Evolutionary conservation across 139 green algal genomes (phyloP), one percentile per base, ranked within the genome.

Genomic region (Micractinium conductrix): DNA sequence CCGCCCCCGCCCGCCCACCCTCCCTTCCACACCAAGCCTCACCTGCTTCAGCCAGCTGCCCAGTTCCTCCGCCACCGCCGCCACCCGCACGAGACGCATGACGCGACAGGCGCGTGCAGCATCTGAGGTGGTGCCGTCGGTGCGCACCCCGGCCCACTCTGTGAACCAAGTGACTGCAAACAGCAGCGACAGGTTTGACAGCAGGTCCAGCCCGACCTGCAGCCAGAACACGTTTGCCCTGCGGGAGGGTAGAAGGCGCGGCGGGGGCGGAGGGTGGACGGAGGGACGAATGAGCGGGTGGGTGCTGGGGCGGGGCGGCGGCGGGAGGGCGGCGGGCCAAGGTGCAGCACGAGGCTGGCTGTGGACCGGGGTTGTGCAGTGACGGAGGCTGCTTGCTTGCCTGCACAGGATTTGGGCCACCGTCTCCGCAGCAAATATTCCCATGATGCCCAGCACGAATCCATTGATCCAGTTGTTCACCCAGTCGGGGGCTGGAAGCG

Each of bases 131-230:
- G 62, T 71, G 58, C 76, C 76, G 38, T 82, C 76, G 26, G 38
- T 58, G 53, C 75, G 62, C 1, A 50, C 14, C 43, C 78, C 43
- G 30, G 65, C 42, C 7, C 62, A 62, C 1, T 83, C 78, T 2
- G 78, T 63, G 62, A 83, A 83, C 78, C 78, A 83, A n/a, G 78
- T 83, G 78, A 83, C 62, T 62, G 42, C 78, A 33, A 60, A 83
- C n/a, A 83, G 78, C 37, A 83, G 48, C 30, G 78, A 74, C 2
- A 62, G 28, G n/a, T 74, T 83, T 42, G 78, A 74, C 3, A 83
- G 22, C 6, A 83, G 17, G 22, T 83, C 78, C 60, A 83, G 42
- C 0, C 7, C 60, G 2, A 83, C 28, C 28, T 35, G 30, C 19
- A 83, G 40, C 60, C 22, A 65, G 1, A 35, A n/a, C 62, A 74